Percentiles rank a stretch among this genome's conserved stretches.
Conservation (phyloP, 2,329 filamentous ascomycete genomes). For the Podosphaera aphanis region DNA sequence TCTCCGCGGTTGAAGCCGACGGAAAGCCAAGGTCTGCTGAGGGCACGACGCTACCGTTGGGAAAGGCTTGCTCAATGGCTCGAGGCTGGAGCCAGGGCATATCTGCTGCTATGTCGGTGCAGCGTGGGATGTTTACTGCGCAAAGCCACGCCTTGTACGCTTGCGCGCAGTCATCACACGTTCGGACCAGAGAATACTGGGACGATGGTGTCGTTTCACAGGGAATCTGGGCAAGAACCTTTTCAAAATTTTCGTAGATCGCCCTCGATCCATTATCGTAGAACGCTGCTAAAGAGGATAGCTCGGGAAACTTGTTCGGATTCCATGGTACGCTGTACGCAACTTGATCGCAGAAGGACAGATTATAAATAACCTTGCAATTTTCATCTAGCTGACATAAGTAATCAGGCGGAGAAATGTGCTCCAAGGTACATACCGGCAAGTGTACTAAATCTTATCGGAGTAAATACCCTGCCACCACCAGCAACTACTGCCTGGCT, state of each 20-base stretch:
- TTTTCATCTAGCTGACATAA: conserved; percentile 34
- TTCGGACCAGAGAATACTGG: conserved; percentile 58
- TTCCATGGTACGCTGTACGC: conserved; percentile 84
- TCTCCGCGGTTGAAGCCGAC: conserved; percentile 1
- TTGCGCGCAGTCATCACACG: conserved; percentile 48
- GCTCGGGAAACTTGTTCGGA: conserved; percentile 33
- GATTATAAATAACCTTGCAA: conserved; percentile 65
- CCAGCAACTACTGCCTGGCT: conserved; percentile 42
- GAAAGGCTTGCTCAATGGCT: conserved; percentile 46
- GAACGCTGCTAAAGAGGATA: conserved; percentile 36
- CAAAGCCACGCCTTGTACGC: conserved; percentile 94
- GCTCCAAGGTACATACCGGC: conserved; percentile 28
- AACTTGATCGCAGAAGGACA: conserved; percentile 72
- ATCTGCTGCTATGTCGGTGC: conserved; percentile 51
- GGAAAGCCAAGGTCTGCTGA: conserved; percentile 15
- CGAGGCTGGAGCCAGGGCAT: conserved; percentile 32
- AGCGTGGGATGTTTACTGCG: conserved; percentile 76
- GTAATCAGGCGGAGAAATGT: not conserved
- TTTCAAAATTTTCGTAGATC: conserved; percentile 57
- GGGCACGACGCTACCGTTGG: conserved; percentile 37
- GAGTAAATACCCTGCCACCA: conserved; percentile 50
- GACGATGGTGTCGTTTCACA: conserved; percentile 56
- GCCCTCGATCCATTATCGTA: conserved; percentile 55
- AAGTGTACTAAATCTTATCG: conserved; percentile 57
- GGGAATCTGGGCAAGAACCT: conserved; percentile 59